These are phyloP conservation scores for Pythium rhizo-oryzae DNA, from an alignment of 352 stramenopile species.

Conservation along the genomic window DNA sequence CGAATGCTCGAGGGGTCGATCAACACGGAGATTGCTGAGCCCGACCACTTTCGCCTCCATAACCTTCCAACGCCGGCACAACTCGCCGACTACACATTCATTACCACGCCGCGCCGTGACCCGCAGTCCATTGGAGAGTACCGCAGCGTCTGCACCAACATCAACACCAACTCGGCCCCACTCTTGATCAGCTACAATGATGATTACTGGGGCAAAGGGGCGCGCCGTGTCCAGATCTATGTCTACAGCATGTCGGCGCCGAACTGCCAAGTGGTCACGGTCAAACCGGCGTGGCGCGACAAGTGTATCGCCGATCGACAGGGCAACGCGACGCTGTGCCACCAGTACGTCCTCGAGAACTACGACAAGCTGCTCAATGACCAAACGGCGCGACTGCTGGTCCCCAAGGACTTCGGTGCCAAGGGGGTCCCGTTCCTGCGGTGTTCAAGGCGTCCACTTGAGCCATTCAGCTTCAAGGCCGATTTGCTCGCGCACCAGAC, in stretches of 20 bases:
- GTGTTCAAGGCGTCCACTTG: slow-evolving; percentile 39
- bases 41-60: slow-evolving; percentile 1
- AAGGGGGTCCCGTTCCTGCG: slow-evolving; percentile 49
- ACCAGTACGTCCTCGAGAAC: slow-evolving; percentile 50
- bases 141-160: slow-evolving; percentile 30
- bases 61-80: not conserved
- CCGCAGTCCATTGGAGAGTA: slow-evolving; percentile 17
- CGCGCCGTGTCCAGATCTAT: slow-evolving; percentile 29
- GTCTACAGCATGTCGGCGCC: slow-evolving; percentile 40
- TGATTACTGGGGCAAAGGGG: slow-evolving; percentile 36
- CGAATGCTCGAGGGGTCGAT: not conserved
- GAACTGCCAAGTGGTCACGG: slow-evolving; percentile 35
- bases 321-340: slow-evolving; percentile 38
- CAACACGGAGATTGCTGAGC: slow-evolving; percentile 1
- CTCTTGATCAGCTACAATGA: slow-evolving; percentile 30
- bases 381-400: slow-evolving; percentile 33
- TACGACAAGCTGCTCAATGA: slow-evolving; percentile 40
- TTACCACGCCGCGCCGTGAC: slow-evolving; percentile 9
- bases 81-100: slow-evolving; percentile 6
- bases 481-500: slow-evolving; percentile 57
- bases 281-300: slow-evolving; percentile 17
- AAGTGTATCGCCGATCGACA: slow-evolving; percentile 33
- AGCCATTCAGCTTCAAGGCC: slow-evolving; percentile 50
- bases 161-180: slow-evolving; percentile 36
- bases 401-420: slow-evolving; percentile 42